Base-by-base conservation (phyloP, 2,329 filamentous ascomycete genomes). In the Daldinia sp. region DNA sequence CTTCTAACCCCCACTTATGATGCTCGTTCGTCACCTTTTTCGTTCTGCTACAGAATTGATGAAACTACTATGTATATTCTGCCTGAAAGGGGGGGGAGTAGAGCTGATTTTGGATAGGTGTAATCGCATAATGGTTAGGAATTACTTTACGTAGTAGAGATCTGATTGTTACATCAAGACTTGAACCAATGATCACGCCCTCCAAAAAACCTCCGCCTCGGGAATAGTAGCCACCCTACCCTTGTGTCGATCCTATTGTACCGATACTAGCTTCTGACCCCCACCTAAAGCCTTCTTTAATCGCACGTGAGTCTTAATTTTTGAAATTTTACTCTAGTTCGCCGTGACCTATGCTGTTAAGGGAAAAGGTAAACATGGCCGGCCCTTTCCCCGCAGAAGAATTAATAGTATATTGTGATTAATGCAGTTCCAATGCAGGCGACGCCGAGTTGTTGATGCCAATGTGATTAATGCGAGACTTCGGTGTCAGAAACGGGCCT, bases 161-260 rank as follows among this genome's bases (percentile, higher is more conserved):
- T 37, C 17, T 51, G 48, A 34, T 51, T 51, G 19, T 51, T 35
- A 53, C 41, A 39, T 15, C 11, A 59, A 39, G 27, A 59, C 51
- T 59, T 23, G 45, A 63, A 59, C 59, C 58, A 60, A 58, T 63
- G n/a, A 54, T 57, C 43, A 35, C 21, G 39, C 30, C 51, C 61
- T 54, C 61, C 63, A 56, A 50, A 61, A 56, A 50, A 52, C 56
- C 43, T 55, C 57, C 29, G n/a, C n/a, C n/a, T n/a, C 59, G 65
- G 65, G 35, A 66, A 68, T 63, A 61, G n/a, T n/a, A 63, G 17
- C 37, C 41, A 61, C 52, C 48, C 34, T 37, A 57, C 49, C 65
- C 65, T 63, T 68, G 65, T 49, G 65, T 66, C 65, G 65, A 68
- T 66, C 65, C 65, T 62, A 68, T 66, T 63, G 53, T 61, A 56